These are phyloP conservation scores for Paecilomyces fulvus DNA, from an alignment of 2,329 filamentous ascomycete genomes.

Conservation along the genomic window DNA sequence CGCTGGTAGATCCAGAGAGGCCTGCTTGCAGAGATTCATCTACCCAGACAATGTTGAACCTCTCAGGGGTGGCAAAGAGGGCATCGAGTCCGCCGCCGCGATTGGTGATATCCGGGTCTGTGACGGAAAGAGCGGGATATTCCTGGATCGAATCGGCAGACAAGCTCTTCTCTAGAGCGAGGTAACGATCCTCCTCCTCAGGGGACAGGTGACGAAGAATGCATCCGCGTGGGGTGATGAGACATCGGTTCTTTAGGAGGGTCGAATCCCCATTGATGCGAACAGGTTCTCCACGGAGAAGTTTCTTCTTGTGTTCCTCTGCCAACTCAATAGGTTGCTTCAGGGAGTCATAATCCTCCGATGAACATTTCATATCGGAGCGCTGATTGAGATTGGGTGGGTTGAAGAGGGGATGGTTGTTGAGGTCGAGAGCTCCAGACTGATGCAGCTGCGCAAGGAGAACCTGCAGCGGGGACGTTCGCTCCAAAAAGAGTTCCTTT, in stretches of 20 bases:
- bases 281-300: constrained; percentile 35
- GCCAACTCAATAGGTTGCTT: constrained; percentile 32
- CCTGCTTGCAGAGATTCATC: constrained; percentile 23
- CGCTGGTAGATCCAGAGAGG: constrained; percentile 16
- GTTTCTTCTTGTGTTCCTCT: constrained; percentile 33
- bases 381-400: constrained; percentile 33
- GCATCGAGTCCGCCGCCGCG: constrained; percentile 37
- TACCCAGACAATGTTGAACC: constrained; percentile 38
- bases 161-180: constrained; percentile 35
- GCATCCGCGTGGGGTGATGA: constrained; percentile 38
- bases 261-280: constrained; percentile 27
- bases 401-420: constrained; percentile 32
- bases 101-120: constrained; percentile 36
- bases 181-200: constrained; percentile 39
- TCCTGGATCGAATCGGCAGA: constrained; percentile 27
- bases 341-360: constrained; percentile 32
- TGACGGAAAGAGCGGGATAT: constrained; percentile 26
- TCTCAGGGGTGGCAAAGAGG: constrained; percentile 36
- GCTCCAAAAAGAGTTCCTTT: constrained; percentile 34
- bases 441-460: constrained; percentile 32
- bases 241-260: constrained; percentile 32
- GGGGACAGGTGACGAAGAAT: constrained; percentile 36
- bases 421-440: constrained; percentile 27
- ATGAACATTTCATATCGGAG: constrained; percentile 33
- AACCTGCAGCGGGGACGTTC: constrained; percentile 29